Conservation (phyloP, 2,329 filamentous ascomycete genomes). For the Ophiostoma sp. region DNA sequence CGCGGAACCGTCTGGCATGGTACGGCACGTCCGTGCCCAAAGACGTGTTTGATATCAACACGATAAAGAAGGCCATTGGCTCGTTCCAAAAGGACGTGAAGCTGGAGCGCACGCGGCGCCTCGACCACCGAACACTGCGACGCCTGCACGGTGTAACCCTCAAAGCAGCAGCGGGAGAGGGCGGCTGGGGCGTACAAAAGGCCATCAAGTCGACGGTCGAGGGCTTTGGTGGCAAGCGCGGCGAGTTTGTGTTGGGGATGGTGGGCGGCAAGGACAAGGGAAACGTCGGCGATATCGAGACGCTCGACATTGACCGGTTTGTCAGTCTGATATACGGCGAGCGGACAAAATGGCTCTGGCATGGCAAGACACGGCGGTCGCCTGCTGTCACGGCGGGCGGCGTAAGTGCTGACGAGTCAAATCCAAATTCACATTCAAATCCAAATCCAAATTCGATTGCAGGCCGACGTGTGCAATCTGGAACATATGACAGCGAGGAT, state of each 20-base stretch:
- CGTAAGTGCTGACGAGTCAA: not conserved
- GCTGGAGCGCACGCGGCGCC: slow-evolving; percentile 66
- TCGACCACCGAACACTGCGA: slow-evolving; percentile 79
- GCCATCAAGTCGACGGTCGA: slow-evolving; percentile 94
- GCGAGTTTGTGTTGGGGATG: slow-evolving; percentile 93
- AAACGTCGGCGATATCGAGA: slow-evolving; percentile 88
- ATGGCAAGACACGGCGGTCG: slow-evolving; percentile 65
- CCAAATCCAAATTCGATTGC: not conserved
- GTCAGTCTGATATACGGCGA: slow-evolving; percentile 73
- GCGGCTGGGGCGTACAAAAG: slow-evolving; percentile 84
- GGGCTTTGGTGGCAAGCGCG: slow-evolving; percentile 87
- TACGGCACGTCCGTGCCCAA: slow-evolving; percentile 79
- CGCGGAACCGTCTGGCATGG: slow-evolving; percentile 81
- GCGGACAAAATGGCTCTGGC: slow-evolving; percentile 88
- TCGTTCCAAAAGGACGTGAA: slow-evolving; percentile 89
- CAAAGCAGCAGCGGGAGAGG: slow-evolving; percentile 82
- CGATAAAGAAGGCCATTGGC: slow-evolving; percentile 75
- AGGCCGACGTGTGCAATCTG: not conserved
- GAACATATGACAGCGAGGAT: not conserved
- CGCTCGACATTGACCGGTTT: slow-evolving; percentile 80
- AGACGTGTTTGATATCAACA: slow-evolving; percentile 82
- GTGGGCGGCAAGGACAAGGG: slow-evolving; percentile 81
- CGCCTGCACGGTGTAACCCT: slow-evolving; percentile 77
- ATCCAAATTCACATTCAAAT: not conserved
- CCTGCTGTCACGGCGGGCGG: not conserved